phyloP scores from a whole-genome alignment of 345 rosid genomes.

The Euphorbia lathyris region DNA sequence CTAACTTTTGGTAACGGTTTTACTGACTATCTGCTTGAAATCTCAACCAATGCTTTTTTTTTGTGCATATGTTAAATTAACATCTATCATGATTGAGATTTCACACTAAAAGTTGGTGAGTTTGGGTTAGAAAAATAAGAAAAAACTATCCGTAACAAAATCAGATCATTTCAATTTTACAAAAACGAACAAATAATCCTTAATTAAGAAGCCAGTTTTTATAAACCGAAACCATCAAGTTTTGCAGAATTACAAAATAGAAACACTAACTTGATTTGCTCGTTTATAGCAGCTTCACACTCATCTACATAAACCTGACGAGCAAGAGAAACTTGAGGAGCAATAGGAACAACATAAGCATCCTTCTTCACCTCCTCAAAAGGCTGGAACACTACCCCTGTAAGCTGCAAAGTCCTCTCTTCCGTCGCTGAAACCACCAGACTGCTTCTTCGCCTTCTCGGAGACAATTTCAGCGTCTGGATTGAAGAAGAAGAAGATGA shows the following conservation, averaged over 20 bases:
- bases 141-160: too few species aligned
- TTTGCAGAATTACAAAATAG: background rate
- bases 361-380: slow-evolving; percentile 79
- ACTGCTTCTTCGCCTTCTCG: slow-evolving; percentile 7
- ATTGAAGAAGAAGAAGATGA: slow-evolving; percentile 16
- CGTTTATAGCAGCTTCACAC: slow-evolving; percentile 63
- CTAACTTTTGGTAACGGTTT: too few species aligned
- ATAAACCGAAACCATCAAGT: background rate
- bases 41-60: too few species aligned
- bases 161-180: too few species aligned
- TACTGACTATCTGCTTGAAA: too few species aligned
- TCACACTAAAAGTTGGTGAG: too few species aligned
- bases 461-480: slow-evolving; percentile 8
- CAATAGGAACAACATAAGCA: slow-evolving; percentile 43
- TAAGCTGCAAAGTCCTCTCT: slow-evolving; percentile 32
- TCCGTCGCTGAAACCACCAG: slow-evolving; percentile 29
- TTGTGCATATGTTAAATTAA: too few species aligned
- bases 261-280: slow-evolving; percentile 75
- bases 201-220: too few species aligned
- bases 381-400: slow-evolving; percentile 68
- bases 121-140: too few species aligned
- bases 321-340: slow-evolving; percentile 55
- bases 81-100: too few species aligned
- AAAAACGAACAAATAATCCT: too few species aligned
- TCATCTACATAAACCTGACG: slow-evolving; percentile 53